Evolutionary conservation across 1,284 basidiomycete species (phyloP).

Genomic region (Ustilago esculenta): DNA sequence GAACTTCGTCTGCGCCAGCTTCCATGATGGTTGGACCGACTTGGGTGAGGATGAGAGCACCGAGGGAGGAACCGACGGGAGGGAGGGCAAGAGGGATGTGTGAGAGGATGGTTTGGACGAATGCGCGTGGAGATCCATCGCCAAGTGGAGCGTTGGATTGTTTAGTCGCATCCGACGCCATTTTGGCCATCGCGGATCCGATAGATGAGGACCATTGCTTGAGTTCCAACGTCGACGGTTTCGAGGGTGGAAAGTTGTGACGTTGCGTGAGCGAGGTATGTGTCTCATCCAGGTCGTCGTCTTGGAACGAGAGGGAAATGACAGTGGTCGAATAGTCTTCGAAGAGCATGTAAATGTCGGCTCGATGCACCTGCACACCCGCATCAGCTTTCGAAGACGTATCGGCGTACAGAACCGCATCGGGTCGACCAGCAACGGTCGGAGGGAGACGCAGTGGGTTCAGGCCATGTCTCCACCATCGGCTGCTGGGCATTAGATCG

Average conservation of each 20-base stretch:
- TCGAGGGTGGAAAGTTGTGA: constrained; percentile 46
- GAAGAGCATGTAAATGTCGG: constrained; percentile 50
- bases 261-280: constrained; percentile 40
- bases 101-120: constrained; percentile 75
- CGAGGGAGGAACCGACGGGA: constrained; percentile 50
- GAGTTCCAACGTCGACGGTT: constrained; percentile 72
- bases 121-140: constrained; percentile 82
- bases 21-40: constrained; percentile 75
- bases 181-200: constrained; percentile 78
- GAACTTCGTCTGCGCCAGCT: constrained; percentile 76
- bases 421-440: constrained; percentile 46
- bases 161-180: constrained; percentile 72
- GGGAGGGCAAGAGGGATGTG: constrained; percentile 73
- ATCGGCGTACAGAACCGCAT: constrained; percentile 52
- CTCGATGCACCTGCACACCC: constrained; percentile 25
- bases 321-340: constrained; percentile 56
- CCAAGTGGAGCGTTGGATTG: constrained; percentile 77
- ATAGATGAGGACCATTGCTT: constrained; percentile 77
- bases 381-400: constrained; percentile 22
- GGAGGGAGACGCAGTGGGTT: constrained; percentile 53
- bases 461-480: constrained; percentile 59
- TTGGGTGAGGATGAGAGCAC: constrained; percentile 70
- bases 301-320: constrained; percentile 46
- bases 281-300: constrained; percentile 48
- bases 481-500: constrained; percentile 53